Percentiles rank a stretch among this genome's conserved stretches.
phyloP scores from a whole-genome alignment of 2,329 filamentous ascomycete genomes.

The Scytalidium sp. region DNA sequence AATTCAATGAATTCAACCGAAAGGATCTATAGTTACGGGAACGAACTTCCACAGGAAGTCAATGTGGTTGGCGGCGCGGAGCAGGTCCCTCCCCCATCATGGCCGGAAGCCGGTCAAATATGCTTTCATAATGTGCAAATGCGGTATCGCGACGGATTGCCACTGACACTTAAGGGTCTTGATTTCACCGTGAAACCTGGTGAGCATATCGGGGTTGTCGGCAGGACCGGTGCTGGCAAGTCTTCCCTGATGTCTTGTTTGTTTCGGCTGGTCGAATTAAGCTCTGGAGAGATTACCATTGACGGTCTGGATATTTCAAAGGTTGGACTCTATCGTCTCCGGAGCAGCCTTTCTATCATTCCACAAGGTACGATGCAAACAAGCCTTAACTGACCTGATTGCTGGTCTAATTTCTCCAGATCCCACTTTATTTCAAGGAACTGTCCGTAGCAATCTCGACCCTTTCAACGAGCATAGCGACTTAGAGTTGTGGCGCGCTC shows the following conservation, averaged over 20 bases:
- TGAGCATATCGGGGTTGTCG: conserved; percentile 76
- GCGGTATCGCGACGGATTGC: conserved; percentile 67
- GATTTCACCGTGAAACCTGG: conserved; percentile 68
- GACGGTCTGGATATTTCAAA: conserved; percentile 66
- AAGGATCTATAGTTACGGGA: conserved; percentile 64
- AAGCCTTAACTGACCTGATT: no score
- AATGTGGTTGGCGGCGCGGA: conserved; percentile 17
- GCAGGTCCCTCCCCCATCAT: conserved; percentile 48
- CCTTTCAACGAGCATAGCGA: conserved; percentile 75
- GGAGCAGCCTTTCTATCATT: conserved; percentile 73
- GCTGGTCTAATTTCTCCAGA: no score
- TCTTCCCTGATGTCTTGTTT: conserved; percentile 76
- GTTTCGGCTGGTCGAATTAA: conserved; percentile 68
- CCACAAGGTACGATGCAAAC: no score
- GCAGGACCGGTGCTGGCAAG: conserved; percentile 76
- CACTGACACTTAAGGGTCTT: conserved; percentile 67
- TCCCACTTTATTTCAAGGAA: conserved; percentile 75
- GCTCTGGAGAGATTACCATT: conserved; percentile 56
- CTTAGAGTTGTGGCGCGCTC: conserved; percentile 70
- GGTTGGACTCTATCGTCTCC: conserved; percentile 68
- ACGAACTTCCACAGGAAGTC: conserved; percentile 42
- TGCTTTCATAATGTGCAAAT: conserved; percentile 46
- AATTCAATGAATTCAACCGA: conserved; percentile 71
- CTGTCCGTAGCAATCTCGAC: conserved; percentile 72
- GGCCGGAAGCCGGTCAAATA: conserved; percentile 59